A percentile compares a stretch with the other conserved stretches of the same genome.
Conservation (phyloP, 441 rosid species). For the Macaranga tanarius region DNA sequence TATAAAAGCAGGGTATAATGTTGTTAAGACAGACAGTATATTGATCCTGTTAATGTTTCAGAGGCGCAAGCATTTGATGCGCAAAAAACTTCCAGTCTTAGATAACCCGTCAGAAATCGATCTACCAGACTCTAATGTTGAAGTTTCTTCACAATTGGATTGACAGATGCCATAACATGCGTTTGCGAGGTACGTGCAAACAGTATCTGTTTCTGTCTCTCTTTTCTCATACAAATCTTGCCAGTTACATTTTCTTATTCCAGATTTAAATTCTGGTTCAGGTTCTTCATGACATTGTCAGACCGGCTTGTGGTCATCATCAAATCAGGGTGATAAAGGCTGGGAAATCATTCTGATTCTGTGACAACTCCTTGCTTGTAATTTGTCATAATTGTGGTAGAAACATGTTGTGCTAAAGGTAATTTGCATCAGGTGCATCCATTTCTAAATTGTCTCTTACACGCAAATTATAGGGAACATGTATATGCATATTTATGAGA, state of each 20-base stretch:
- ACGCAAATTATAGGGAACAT: neutral
- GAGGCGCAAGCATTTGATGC: constrained; percentile 92
- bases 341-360: constrained; percentile 19
- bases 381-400: constrained; percentile 22
- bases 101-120: constrained; percentile 33
- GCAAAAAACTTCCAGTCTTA: constrained; percentile 57
- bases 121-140: constrained; percentile 36
- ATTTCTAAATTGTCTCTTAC: constrained; percentile 1
- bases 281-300: constrained; percentile 21
- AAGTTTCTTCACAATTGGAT: constrained; percentile 38
- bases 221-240: constrained; percentile 5
- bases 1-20: constrained; percentile 72
- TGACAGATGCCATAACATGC: constrained; percentile 23
- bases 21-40: constrained; percentile 64
- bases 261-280: constrained; percentile 19
- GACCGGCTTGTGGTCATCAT: constrained; percentile 16
- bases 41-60: constrained; percentile 69
- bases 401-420: constrained; percentile 34
- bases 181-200: constrained; percentile 29
- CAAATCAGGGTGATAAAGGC: constrained; percentile 14
- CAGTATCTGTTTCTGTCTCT: neutral
- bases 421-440: constrained; percentile 22
- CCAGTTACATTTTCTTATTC: constrained; percentile 16
- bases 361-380: constrained; percentile 30
- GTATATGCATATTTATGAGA: neutral